Conservation (phyloP, 179 eudicot genomes). For the Heliamphora pulchella region DNA sequence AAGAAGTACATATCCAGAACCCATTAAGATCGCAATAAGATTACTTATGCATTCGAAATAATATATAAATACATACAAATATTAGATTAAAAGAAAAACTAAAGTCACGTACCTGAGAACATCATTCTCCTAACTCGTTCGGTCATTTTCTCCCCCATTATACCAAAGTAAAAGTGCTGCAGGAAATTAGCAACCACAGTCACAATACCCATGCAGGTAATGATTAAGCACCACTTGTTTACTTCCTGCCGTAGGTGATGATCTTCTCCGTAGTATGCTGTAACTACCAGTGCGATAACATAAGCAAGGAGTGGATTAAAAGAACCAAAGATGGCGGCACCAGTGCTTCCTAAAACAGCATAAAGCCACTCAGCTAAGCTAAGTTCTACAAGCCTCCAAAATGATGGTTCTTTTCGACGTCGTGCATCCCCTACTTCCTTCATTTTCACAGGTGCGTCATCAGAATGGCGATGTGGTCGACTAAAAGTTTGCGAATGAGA, state of each 20-base stretch:
- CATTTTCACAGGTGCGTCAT: constrained; percentile 36
- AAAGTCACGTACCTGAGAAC: constrained; percentile 78
- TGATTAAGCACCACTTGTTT: constrained; percentile 94
- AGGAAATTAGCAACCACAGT: constrained; percentile 97
- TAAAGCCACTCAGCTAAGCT: constrained; percentile 98
- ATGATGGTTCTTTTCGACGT: constrained; percentile 55
- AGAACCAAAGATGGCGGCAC: constrained; percentile 98
- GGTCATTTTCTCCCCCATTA: constrained; percentile 99
- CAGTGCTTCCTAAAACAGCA: constrained; percentile 94
- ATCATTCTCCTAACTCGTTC: constrained; percentile 98
- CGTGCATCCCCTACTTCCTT: constrained; percentile 38
- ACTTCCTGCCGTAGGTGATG: constrained; percentile 61
- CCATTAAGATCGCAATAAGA: not conserved
- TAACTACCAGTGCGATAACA: constrained; percentile 75
- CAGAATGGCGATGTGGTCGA: constrained; percentile 67
- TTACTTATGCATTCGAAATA: not conserved
- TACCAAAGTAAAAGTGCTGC: constrained; percentile 97
- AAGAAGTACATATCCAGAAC: not conserved
- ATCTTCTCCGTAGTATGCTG: constrained; percentile 56
- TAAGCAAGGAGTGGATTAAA: constrained; percentile 97
- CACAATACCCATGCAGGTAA: constrained; percentile 89
- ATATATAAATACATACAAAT: not conserved
- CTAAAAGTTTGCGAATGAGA: constrained; percentile 98
- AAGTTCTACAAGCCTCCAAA: constrained; percentile 97
- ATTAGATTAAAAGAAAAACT: not conserved